Evolutionary conservation across 202 grass and related monocot genomes (phyloP).

Genomic region (Sporobolus alterniflorus): DNA sequence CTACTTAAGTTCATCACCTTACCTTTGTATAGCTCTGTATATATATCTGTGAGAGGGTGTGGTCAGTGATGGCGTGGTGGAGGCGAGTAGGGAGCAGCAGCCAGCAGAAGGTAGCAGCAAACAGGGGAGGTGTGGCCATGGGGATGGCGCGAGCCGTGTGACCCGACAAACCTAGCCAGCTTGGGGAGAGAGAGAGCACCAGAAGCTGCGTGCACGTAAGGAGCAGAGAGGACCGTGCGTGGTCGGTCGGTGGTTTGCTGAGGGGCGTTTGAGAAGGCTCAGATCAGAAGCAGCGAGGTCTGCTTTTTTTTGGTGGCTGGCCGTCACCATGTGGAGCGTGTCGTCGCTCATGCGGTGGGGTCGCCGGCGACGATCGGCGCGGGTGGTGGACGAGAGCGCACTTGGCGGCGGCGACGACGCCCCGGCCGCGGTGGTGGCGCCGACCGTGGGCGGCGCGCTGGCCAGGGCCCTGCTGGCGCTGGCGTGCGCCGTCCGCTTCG

Average conservation of each 20-base stretch:
- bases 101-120: not conserved
- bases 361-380: slow-evolving; percentile 38
- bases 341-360: slow-evolving; percentile 39
- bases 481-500: slow-evolving; percentile 54
- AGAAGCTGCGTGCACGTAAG: slow-evolving; percentile 25
- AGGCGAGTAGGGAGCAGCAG: not conserved
- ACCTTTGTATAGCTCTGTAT: not conserved
- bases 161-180: not conserved
- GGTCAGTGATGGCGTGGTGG: slow-evolving; percentile 32
- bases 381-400: slow-evolving; percentile 68
- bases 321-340: slow-evolving; percentile 48
- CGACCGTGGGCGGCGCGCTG: slow-evolving; percentile 31
- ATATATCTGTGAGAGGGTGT: slow-evolving; percentile 14
- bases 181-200: not conserved
- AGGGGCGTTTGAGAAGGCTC: not conserved
- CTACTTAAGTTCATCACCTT: not conserved
- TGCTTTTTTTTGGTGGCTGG: not conserved
- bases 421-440: not conserved
- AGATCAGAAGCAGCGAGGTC: not conserved
- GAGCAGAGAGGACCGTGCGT: not conserved
- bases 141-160: slow-evolving; percentile 30
- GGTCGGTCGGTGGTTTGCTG: not conserved
- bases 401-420: not conserved
- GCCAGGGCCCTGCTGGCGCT: slow-evolving; percentile 56
- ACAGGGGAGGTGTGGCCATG: slow-evolving; percentile 2